phyloP scores from a whole-genome alignment of 345 rosid genomes.

The Euphorbia tirucalli region DNA sequence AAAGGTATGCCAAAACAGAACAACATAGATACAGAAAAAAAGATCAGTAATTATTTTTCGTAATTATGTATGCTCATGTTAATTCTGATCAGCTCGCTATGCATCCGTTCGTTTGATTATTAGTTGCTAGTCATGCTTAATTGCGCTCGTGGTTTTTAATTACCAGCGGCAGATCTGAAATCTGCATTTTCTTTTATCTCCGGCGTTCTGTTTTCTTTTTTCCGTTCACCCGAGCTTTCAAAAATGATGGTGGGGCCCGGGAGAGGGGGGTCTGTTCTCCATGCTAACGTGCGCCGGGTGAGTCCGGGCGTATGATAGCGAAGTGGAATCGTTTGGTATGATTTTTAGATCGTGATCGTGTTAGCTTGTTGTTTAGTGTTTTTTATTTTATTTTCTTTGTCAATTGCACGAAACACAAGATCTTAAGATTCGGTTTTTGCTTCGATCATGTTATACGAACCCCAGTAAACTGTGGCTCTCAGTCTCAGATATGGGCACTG shows the following conservation, averaged over 20 bases:
- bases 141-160: background rate
- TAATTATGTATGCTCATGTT: background rate
- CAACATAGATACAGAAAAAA: background rate
- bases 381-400: background rate
- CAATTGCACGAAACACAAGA: conserved; percentile 24
- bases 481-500: conserved; percentile 6
- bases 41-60: too few species aligned
- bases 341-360: conserved; percentile 1
- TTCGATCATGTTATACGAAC: conserved; percentile 1
- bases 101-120: background rate
- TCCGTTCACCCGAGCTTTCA: conserved; percentile 1
- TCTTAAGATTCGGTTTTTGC: conserved; percentile 24
- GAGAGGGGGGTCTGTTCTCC: too few species aligned
- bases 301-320: conserved; percentile 7
- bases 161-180: conserved; percentile 10
- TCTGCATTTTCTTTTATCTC: background rate
- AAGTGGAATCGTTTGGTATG: background rate
- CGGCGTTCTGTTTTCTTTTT: background rate
- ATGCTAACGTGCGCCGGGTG: conserved; percentile 21
- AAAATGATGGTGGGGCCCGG: too few species aligned
- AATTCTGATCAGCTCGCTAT: background rate
- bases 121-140: background rate
- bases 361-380: background rate
- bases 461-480: conserved; percentile 14
- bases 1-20: conserved; percentile 44